Conservation (phyloP, 106 monocot species). For the Posidonia australis region DNA sequence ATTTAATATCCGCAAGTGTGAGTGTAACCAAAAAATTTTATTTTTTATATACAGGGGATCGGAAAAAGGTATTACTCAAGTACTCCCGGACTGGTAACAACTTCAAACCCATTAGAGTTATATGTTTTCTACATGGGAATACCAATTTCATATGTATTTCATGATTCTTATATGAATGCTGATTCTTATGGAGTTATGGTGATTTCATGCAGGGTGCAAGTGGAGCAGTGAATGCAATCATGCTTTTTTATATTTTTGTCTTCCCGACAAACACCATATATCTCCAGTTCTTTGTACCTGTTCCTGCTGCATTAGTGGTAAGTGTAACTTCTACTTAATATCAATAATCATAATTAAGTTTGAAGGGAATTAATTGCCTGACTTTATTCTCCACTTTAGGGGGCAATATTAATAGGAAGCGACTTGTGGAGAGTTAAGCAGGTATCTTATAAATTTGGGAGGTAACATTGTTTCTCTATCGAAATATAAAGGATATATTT, state of each 20-base stretch:
- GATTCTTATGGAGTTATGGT: neutral
- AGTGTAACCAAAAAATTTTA: neutral
- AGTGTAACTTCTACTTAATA: slow-evolving; percentile 7
- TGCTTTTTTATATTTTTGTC: slow-evolving; percentile 80
- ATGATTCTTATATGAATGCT: no score
- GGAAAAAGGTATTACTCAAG: slow-evolving; percentile 32
- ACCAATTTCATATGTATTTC: neutral
- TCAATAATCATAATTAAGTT: neutral
- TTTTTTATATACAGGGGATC: slow-evolving; percentile 33
- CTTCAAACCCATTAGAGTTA: neutral
- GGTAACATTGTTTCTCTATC: neutral
- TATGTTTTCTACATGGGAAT: neutral
- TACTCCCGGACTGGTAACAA: slow-evolving; percentile 49
- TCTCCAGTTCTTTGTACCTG: slow-evolving; percentile 66
- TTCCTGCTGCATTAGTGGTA: slow-evolving; percentile 79
- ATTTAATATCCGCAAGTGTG: no score
- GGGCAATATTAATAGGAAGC: slow-evolving; percentile 39
- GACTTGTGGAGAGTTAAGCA: slow-evolving; percentile 46
- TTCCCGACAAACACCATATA: slow-evolving; percentile 61
- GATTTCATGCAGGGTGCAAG: slow-evolving; percentile 69
- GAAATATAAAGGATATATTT: neutral
- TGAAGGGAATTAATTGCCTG: no score
- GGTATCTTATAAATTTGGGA: slow-evolving; percentile 14
- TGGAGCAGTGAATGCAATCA: slow-evolving; percentile 80
- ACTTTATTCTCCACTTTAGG: slow-evolving; percentile 21